A percentile compares a stretch with the other conserved stretches of the same genome.
Evolutionary conservation across 805 yeast species (phyloP).

Genomic region (Candida sphagnicola): DNA sequence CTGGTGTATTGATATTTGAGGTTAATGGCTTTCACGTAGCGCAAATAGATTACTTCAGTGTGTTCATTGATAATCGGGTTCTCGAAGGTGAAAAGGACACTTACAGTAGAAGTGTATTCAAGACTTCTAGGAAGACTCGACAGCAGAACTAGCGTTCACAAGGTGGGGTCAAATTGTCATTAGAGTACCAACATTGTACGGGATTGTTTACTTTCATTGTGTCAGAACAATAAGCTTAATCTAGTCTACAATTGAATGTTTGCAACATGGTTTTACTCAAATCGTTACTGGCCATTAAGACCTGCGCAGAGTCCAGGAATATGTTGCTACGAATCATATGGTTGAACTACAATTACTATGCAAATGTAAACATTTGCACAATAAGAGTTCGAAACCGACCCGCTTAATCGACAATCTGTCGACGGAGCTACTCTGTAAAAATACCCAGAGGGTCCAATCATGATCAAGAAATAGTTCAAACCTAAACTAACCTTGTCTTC

Average conservation of each 20-base stretch:
- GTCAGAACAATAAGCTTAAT: too few species aligned
- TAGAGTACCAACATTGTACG: too few species aligned
- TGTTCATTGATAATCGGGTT: too few species aligned
- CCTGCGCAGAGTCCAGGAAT: slow-evolving; percentile 99
- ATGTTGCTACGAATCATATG: slow-evolving; percentile 81
- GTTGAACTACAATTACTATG: slow-evolving; percentile 56
- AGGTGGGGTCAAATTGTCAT: too few species aligned
- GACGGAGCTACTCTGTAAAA: slow-evolving; percentile 92
- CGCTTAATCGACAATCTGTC: slow-evolving; percentile 87
- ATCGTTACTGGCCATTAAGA: slow-evolving; percentile 84
- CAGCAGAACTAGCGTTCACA: too few species aligned
- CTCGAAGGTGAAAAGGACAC: too few species aligned
- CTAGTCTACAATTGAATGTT: slow-evolving; percentile 56
- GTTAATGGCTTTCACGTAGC: too few species aligned
- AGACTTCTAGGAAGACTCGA: too few species aligned
- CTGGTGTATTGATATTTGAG: too few species aligned
- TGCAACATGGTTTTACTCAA: slow-evolving; percentile 99
- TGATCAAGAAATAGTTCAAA: slow-evolving; percentile 9
- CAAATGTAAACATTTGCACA: slow-evolving; percentile 9
- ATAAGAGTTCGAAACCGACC: slow-evolving; percentile 59
- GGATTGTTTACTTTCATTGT: too few species aligned
- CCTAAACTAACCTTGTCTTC: slow-evolving; percentile 17
- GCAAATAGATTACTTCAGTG: too few species aligned
- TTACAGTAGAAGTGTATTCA: too few species aligned
- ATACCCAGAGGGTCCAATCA: slow-evolving; percentile 22